These are phyloP conservation scores for Chlorella sp. DNA, from an alignment of 139 green algal species.

Conservation along the genomic window DNA sequence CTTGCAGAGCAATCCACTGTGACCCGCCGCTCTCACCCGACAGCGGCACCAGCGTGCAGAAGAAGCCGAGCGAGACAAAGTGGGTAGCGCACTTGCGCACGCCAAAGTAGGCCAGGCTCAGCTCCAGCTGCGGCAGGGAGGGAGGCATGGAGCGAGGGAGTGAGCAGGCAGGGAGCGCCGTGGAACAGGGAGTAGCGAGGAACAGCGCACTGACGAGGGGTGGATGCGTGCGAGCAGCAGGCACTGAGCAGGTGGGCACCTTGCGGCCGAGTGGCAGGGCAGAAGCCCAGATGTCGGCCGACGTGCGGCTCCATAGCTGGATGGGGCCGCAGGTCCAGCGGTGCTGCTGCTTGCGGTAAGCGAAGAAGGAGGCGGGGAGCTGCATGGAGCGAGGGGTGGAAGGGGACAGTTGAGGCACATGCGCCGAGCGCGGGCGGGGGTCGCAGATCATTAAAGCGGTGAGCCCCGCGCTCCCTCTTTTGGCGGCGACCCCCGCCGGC, in stretches of 20 bases:
- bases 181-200: too few relatives aligned
- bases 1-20: slow-evolving; percentile 6
- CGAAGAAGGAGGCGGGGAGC: slow-evolving; percentile 89
- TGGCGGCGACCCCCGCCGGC: too few relatives aligned
- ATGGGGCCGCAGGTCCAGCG: slow-evolving; percentile 88
- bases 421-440: background rate
- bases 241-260: background rate
- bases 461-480: background rate
- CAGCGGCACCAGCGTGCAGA: slow-evolving; percentile 82
- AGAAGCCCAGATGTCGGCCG: slow-evolving; percentile 63
- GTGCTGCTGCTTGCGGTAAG: slow-evolving; percentile 99
- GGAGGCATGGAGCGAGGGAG: too few relatives aligned
- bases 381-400: slow-evolving; percentile 48
- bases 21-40: too few relatives aligned
- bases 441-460: background rate
- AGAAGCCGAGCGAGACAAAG: slow-evolving; percentile 82
- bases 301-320: slow-evolving; percentile 73
- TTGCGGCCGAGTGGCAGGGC: background rate
- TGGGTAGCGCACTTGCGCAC: slow-evolving; percentile 79
- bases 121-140: slow-evolving; percentile 60
- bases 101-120: slow-evolving; percentile 82
- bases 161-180: too few relatives aligned
- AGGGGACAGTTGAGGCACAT: background rate
- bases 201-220: background rate
- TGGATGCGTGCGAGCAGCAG: background rate